These are phyloP conservation scores for Mollisiaceae sp. DNA, from an alignment of 2,329 filamentous ascomycete species.

Conservation along the genomic window DNA sequence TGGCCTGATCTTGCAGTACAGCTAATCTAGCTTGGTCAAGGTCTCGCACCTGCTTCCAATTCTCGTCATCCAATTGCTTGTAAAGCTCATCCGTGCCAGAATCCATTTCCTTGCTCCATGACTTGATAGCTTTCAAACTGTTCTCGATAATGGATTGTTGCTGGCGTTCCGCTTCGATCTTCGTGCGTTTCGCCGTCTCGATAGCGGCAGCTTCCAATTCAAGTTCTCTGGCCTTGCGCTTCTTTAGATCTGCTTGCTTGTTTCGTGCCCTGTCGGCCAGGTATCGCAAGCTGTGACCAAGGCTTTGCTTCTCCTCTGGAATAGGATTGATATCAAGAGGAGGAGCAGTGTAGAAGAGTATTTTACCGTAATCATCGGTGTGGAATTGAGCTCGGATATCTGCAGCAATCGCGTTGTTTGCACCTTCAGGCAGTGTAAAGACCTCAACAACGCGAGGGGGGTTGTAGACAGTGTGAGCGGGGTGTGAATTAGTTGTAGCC, in stretches of 20 bases:
- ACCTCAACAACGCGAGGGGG: constrained; percentile 66
- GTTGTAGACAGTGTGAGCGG: constrained; percentile 52
- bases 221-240: constrained; percentile 37
- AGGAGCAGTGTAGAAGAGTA: constrained; percentile 72
- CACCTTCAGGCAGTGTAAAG: constrained; percentile 66
- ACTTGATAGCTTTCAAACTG: constrained; percentile 29
- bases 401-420: constrained; percentile 66
- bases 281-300: constrained; percentile 56
- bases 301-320: constrained; percentile 36
- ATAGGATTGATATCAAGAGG: constrained; percentile 55
- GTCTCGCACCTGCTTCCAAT: constrained; percentile 35
- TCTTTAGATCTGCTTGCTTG: constrained; percentile 44
- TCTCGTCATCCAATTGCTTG: constrained; percentile 36
- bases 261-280: constrained; percentile 50
- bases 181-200: constrained; percentile 34
- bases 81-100: constrained; percentile 39
- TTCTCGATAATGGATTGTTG: constrained; percentile 28
- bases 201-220: constrained; percentile 40
- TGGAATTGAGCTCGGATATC: constrained; percentile 71
- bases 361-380: constrained; percentile 64
- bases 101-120: constrained; percentile 35
- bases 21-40: constrained; percentile 26
- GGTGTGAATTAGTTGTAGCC: constrained; percentile 28
- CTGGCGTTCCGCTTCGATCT: constrained; percentile 26
- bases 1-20: neutral